Evolutionary conservation across 306 rosid species (phyloP).

Genomic region (Albizia julibrissin): DNA sequence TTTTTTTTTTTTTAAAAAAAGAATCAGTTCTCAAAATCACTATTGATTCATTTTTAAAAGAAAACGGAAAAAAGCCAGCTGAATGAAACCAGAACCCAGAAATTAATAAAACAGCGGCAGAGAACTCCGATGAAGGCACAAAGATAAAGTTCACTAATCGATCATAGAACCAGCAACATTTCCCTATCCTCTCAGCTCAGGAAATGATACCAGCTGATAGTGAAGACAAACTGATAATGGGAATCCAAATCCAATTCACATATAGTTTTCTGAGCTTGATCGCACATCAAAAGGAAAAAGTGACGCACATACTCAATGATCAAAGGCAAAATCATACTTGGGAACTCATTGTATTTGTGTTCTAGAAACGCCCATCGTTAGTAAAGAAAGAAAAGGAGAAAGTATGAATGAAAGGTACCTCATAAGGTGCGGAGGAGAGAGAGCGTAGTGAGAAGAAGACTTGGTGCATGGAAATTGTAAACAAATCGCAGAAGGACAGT

Average conservation of each 20-base stretch:
- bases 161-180: constrained; percentile 1
- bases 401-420: constrained; percentile 27
- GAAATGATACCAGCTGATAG: not conserved
- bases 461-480: constrained; percentile 32
- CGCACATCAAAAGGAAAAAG: not conserved
- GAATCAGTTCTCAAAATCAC: not conserved
- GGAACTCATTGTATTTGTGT: not conserved
- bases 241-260: not conserved
- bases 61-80: not conserved
- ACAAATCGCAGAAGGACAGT: constrained; percentile 29
- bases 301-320: not conserved
- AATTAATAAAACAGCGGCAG: constrained; percentile 2
- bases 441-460: constrained; percentile 37
- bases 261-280: not conserved
- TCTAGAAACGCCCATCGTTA: not conserved
- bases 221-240: not conserved
- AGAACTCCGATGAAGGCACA: not conserved
- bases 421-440: constrained; percentile 13
- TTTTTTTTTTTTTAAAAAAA: too few relatives aligned
- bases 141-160: constrained; percentile 5
- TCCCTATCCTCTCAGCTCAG: not conserved
- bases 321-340: constrained; percentile 17
- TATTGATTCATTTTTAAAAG: not conserved
- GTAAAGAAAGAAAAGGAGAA: not conserved
- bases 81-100: not conserved